Percentiles rank a stretch among this genome's conserved stretches.
Evolutionary conservation across 208 protist species (phyloP).

Genomic region (Acanthamoeba healyi): DNA sequence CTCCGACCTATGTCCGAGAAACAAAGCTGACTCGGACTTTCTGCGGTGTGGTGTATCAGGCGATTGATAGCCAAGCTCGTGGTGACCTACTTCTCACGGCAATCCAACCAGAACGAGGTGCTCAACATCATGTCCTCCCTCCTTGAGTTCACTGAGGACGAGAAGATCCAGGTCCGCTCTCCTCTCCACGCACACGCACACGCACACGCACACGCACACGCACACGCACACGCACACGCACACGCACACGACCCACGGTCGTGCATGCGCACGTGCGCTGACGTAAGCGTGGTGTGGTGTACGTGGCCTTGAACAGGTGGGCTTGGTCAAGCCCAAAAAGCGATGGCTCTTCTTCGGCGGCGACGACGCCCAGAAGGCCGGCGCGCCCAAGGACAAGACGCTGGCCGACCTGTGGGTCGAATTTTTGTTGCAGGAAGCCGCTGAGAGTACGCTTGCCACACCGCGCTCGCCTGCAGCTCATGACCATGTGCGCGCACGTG

Average conservation of each 20-base stretch:
- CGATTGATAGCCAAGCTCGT: constrained; percentile 16
- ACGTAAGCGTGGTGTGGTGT: too few species aligned
- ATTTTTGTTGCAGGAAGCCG: constrained; percentile 10
- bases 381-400: neutral
- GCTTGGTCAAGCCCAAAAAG: neutral
- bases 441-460: neutral
- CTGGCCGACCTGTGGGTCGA: constrained; percentile 43
- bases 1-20: too few species aligned
- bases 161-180: constrained; percentile 19
- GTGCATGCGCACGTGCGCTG: too few species aligned
- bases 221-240: too few species aligned
- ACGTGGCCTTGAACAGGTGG: too few species aligned
- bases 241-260: too few species aligned
- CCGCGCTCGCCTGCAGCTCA: neutral
- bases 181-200: neutral
- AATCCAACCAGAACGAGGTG: constrained; percentile 9
- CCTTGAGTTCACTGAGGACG: constrained; percentile 47
- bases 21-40: neutral
- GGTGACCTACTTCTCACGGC: constrained; percentile 33
- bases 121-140: constrained; percentile 50
- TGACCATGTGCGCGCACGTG: too few species aligned
- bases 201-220: too few species aligned
- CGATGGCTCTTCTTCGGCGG: constrained; percentile 42
- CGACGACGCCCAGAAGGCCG: neutral
- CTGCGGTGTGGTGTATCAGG: neutral